A percentile compares a stretch with the other conserved stretches of the same genome.
Evolutionary conservation across 805 yeast genomes (phyloP).

Genomic region (Torulaspora indica): DNA sequence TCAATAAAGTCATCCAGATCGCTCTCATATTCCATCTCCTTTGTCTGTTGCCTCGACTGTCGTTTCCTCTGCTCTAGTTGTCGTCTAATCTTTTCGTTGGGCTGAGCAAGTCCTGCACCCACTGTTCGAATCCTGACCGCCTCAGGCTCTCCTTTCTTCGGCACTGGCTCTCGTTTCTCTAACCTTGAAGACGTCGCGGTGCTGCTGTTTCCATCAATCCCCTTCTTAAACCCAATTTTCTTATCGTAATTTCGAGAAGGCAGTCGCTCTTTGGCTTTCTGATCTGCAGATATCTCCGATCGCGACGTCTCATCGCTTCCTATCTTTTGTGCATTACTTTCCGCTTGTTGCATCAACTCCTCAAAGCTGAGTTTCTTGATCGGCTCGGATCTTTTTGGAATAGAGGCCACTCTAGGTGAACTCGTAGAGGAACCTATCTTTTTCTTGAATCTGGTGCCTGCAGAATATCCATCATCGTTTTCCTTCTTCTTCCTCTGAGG

Average conservation of each 20-base stretch:
- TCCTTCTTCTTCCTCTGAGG: conserved; percentile 13
- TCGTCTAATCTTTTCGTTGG: conserved; percentile 50
- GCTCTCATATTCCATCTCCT: conserved; percentile 18
- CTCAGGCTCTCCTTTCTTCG: conserved; percentile 2
- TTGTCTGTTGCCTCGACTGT: background rate
- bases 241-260: conserved; percentile 4
- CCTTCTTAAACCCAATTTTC: conserved; percentile 20
- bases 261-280: background rate
- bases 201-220: conserved; percentile 1
- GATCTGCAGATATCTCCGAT: background rate
- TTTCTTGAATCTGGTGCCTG: conserved; percentile 25
- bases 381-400: conserved; percentile 19
- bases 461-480: conserved; percentile 13
- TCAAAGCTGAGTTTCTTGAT: conserved; percentile 47
- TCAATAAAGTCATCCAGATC: conserved; percentile 31
- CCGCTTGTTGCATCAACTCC: conserved; percentile 56
- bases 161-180: background rate
- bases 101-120: conserved; percentile 44
- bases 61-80: conserved; percentile 39
- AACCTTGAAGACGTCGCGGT: conserved; percentile 1
- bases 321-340: conserved; percentile 32
- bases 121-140: conserved; percentile 16
- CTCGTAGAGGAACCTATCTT: conserved; percentile 8
- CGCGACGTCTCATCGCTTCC: conserved; percentile 10
- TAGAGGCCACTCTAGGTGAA: background rate